phyloP scores from a whole-genome alignment of 2,329 filamentous ascomycete species.

The Scortechinia acanthostroma region DNA sequence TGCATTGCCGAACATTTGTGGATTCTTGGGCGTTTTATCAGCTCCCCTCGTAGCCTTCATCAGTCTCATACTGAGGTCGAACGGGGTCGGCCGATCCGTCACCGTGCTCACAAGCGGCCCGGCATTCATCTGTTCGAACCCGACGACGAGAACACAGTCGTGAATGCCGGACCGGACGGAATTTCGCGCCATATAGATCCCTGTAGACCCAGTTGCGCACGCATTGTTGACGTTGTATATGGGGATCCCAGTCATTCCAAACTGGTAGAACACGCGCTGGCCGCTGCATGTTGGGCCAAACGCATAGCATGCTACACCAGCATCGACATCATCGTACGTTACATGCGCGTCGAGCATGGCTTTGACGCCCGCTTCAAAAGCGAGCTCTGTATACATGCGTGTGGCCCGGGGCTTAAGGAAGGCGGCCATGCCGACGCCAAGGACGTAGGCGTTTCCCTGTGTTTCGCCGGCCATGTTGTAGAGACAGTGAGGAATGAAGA shows the following conservation, averaged over 20 bases:
- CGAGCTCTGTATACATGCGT: slow-evolving; percentile 20
- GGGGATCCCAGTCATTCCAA: slow-evolving; percentile 13
- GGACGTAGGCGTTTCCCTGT: slow-evolving; percentile 9
- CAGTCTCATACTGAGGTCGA: slow-evolving; percentile 6
- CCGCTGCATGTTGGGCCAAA: slow-evolving; percentile 12
- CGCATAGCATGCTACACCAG: slow-evolving; percentile 11
- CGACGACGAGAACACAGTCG: slow-evolving; percentile 13
- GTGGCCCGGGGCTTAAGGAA: slow-evolving; percentile 18
- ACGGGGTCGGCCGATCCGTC: slow-evolving; percentile 8
- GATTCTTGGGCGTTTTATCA: slow-evolving; percentile 9
- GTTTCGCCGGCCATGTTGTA: no score
- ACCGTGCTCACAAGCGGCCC: slow-evolving; percentile 8
- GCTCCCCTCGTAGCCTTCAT: slow-evolving; percentile 8
- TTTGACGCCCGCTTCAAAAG: slow-evolving; percentile 14
- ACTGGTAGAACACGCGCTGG: slow-evolving; percentile 14
- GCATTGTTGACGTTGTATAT: slow-evolving; percentile 15
- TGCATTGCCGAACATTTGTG: slow-evolving; percentile 10
- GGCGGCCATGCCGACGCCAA: slow-evolving; percentile 13
- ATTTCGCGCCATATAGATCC: slow-evolving; percentile 10
- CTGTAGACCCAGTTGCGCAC: slow-evolving; percentile 12
- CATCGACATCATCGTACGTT: slow-evolving; percentile 13
- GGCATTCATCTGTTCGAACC: slow-evolving; percentile 14
- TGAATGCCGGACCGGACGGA: slow-evolving; percentile 9
- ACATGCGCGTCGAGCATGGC: slow-evolving; percentile 13
- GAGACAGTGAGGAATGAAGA: no score